Conservation (phyloP, 129 eudicot genomes). For the Saussurea involucrata region DNA sequence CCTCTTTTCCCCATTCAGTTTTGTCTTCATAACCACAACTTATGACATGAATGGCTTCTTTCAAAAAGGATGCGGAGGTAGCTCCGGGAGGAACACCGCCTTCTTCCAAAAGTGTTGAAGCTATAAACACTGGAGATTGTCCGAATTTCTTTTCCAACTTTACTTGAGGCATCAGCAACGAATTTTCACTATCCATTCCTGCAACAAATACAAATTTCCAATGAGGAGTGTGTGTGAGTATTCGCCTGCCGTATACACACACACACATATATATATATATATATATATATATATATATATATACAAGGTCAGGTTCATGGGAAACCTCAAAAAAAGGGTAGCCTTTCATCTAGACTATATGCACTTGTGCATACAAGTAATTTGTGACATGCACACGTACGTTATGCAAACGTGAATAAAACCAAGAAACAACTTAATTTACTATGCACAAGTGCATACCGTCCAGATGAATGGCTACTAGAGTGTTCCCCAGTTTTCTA, state of each 20-base stretch:
- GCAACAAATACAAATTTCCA: conserved; percentile 2
- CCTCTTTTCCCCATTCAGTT: conserved; percentile 92
- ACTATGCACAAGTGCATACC: too few species aligned
- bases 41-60: conserved; percentile 77
- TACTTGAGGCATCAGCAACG: conserved; percentile 20
- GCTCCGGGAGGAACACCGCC: conserved; percentile 40
- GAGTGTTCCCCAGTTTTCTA: too few species aligned
- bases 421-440: too few species aligned
- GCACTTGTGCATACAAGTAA: too few species aligned
- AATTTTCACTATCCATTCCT: conserved; percentile 20
- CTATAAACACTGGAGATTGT: conserved; percentile 67
- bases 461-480: too few species aligned
- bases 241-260: not conserved
- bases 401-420: too few species aligned
- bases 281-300: too few species aligned
- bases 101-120: conserved; percentile 55
- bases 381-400: too few species aligned
- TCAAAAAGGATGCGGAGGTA: conserved; percentile 41
- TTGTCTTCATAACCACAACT: conserved; percentile 81
- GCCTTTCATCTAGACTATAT: too few species aligned
- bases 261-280: too few species aligned
- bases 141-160: conserved; percentile 65
- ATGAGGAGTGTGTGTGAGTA: not conserved
- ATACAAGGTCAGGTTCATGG: too few species aligned
- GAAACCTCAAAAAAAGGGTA: too few species aligned